phyloP scores from a whole-genome alignment of 495 filamentous ascomycete genomes.

The Podospora australis region DNA sequence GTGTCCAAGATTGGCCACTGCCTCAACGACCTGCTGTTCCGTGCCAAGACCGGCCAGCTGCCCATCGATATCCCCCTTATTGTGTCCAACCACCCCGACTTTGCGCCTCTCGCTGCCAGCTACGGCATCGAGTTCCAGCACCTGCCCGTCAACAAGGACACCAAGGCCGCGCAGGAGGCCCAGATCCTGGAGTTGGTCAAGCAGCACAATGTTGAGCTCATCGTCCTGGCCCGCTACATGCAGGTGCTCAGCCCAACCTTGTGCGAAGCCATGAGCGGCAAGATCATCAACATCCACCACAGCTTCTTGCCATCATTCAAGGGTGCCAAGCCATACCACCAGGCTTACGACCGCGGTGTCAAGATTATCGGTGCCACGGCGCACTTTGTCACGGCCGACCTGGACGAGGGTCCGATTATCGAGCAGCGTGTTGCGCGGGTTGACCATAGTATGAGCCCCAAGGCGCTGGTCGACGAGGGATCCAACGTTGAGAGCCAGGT shows the following conservation, averaged over 20 bases:
- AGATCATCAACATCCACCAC: conserved; percentile 81
- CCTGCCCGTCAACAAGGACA: conserved; percentile 62
- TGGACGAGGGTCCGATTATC: conserved; percentile 74
- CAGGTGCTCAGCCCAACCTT: conserved; percentile 68
- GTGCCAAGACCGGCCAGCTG: conserved; percentile 55
- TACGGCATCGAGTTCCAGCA: conserved; percentile 70
- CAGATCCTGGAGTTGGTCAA: conserved; percentile 58
- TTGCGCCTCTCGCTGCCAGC: conserved; percentile 55
- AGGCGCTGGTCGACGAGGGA: conserved; percentile 63
- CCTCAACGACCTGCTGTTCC: conserved; percentile 73
- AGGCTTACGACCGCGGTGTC: conserved; percentile 69
- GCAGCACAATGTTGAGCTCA: conserved; percentile 59
- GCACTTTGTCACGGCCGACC: conserved; percentile 68
- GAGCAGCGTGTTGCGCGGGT: conserved; percentile 68
- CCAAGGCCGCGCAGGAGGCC: conserved; percentile 60
- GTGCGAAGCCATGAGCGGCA: conserved; percentile 63
- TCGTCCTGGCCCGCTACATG: conserved; percentile 78
- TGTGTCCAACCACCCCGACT: conserved; percentile 70
- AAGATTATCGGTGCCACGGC: conserved; percentile 76
- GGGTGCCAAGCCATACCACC: conserved; percentile 75
- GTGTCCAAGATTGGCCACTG: conserved; percentile 77
- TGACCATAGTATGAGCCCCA: conserved; percentile 61
- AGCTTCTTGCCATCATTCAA: conserved; percentile 74
- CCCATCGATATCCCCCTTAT: conserved; percentile 62
- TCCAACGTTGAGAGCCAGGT: conserved; percentile 72